These are phyloP conservation scores for Ceratobasidium sp. DNA, from an alignment of 1,284 basidiomycete species.

Conservation along the genomic window DNA sequence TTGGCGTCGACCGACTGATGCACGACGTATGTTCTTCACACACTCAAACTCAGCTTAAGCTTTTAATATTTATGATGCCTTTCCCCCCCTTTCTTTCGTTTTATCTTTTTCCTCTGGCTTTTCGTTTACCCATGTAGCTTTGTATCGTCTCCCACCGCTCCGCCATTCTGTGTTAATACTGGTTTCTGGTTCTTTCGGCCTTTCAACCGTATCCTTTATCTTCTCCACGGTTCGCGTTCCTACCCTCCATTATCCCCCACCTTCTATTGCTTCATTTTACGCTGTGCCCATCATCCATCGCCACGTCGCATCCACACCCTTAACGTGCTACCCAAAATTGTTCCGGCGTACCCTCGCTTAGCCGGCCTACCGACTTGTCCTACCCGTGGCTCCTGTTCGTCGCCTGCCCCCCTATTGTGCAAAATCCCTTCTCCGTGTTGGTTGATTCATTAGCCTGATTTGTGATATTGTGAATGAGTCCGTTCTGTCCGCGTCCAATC, in stretches of 20 bases:
- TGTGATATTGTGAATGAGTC: neutral
- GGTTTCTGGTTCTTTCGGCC: neutral
- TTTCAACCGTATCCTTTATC: slow-evolving; percentile 14
- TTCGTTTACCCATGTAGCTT: slow-evolving; percentile 12
- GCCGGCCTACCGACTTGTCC: neutral
- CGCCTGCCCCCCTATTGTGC: neutral
- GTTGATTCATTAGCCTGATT: neutral
- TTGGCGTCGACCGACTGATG: neutral
- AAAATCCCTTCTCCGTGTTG: neutral
- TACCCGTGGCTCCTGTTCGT: neutral
- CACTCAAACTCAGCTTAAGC: neutral
- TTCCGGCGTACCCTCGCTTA: slow-evolving; percentile 1
- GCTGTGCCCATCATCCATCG: slow-evolving; percentile 15
- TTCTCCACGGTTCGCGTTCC: slow-evolving; percentile 6
- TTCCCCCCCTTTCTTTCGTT: neutral
- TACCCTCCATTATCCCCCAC: neutral
- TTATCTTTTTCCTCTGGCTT: neutral
- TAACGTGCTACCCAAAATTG: neutral
- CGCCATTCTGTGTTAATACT: neutral
- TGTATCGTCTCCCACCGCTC: slow-evolving; percentile 3
- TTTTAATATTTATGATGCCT: slow-evolving; percentile 4
- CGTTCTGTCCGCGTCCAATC: neutral
- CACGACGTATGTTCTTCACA: slow-evolving; percentile 6
- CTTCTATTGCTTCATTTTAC: neutral
- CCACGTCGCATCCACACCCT: slow-evolving; percentile 9